A percentile compares a stretch with the other conserved stretches of the same genome.
phyloP scores from a whole-genome alignment of 73 alveolate species.

The Tetrahymena malaccensis region DNA sequence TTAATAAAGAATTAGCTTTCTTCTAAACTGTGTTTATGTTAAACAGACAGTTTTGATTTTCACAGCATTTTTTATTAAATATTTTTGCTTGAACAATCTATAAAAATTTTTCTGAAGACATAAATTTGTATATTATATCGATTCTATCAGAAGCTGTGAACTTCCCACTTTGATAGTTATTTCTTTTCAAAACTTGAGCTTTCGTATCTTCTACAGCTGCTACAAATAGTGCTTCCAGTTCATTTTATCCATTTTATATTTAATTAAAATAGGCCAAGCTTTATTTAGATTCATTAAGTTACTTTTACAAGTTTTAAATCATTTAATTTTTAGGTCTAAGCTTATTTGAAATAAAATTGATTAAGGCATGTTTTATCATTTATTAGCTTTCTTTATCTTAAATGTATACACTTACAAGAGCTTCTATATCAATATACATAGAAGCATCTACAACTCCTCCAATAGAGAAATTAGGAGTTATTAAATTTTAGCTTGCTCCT shows the following conservation, averaged over 20 bases:
- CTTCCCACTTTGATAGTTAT: background rate
- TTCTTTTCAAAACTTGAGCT: background rate
- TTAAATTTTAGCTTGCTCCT: background rate
- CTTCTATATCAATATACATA: background rate
- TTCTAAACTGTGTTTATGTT: background rate
- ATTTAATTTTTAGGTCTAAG: background rate
- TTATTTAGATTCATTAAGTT: background rate
- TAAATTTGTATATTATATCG: background rate
- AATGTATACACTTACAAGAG: background rate
- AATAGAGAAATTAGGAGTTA: background rate
- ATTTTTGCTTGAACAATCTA: background rate
- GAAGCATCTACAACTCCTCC: background rate
- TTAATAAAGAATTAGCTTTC: background rate
- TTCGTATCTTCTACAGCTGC: background rate
- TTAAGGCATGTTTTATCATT: background rate
- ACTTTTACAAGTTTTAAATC: background rate
- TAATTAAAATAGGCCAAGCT: background rate
- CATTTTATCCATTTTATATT: background rate
- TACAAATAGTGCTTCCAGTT: background rate
- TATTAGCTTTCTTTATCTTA: background rate
- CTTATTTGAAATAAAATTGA: background rate
- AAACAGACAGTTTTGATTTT: background rate
- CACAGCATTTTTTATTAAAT: background rate
- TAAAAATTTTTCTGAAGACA: background rate
- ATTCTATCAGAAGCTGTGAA: background rate